A percentile compares a stretch with the other conserved stretches of the same genome.
These are phyloP conservation scores for Hysterangium stoloniferum DNA, from an alignment of 768 basidiomycete genomes.

Conservation along the genomic window DNA sequence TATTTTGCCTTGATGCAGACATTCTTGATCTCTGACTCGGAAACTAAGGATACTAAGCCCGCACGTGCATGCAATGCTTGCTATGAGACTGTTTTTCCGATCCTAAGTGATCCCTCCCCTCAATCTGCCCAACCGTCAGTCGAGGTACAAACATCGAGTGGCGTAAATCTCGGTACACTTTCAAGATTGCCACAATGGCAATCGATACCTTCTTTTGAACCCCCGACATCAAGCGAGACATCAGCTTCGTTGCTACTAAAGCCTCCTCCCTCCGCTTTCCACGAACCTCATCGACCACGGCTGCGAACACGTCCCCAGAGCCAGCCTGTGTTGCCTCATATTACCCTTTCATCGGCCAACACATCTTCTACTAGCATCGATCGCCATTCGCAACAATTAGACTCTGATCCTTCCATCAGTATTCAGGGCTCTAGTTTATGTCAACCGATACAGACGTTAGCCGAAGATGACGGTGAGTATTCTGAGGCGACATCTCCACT, in stretches of 20 bases:
- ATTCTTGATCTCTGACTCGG: conserved; percentile 66
- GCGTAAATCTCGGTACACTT: conserved; percentile 9
- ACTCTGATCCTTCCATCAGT: no score
- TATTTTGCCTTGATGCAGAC: conserved; percentile 39
- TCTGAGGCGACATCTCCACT: not conserved
- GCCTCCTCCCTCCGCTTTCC: conserved; percentile 8
- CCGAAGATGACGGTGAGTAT: conserved; percentile 54
- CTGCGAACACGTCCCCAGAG: conserved; percentile 20
- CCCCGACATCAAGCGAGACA: not conserved
- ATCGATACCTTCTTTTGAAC: conserved; percentile 12
- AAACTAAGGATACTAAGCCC: conserved; percentile 40
- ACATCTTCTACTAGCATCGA: conserved; percentile 24
- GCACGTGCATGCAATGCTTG: conserved; percentile 82
- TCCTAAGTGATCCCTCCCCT: conserved; percentile 18
- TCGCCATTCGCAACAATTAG: not conserved
- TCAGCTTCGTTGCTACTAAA: conserved; percentile 2
- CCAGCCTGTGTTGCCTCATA: conserved; percentile 16
- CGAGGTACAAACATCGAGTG: not conserved
- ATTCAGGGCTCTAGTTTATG: no score
- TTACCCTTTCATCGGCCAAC: conserved; percentile 11
- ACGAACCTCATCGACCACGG: conserved; percentile 6
- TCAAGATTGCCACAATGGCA: conserved; percentile 12
- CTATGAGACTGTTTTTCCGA: conserved; percentile 81
- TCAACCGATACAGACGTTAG: conserved; percentile 26
- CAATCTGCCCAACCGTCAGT: not conserved